Conservation (phyloP, 2,329 filamentous ascomycete genomes). For the Verticillium zaregamsianum region DNA sequence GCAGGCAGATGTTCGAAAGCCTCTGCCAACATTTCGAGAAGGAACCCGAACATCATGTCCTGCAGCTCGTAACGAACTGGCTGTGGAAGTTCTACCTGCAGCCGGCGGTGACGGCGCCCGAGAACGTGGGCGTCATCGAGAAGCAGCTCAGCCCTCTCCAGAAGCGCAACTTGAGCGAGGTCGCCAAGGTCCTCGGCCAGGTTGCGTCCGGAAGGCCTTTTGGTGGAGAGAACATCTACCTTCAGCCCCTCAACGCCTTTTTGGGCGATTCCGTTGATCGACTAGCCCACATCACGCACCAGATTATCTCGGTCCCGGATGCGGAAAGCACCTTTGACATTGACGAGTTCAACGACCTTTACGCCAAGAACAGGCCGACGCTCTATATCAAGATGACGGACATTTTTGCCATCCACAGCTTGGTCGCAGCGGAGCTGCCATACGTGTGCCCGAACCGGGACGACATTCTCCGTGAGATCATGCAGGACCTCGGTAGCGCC, state of each 20-base stretch:
- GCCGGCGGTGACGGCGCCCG: slow-evolving; percentile 81
- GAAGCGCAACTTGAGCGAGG: slow-evolving; percentile 86
- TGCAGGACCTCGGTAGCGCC: slow-evolving; percentile 90
- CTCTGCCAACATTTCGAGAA: slow-evolving; percentile 73
- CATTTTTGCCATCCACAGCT: slow-evolving; percentile 91
- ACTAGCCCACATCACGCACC: slow-evolving; percentile 68
- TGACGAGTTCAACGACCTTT: slow-evolving; percentile 97
- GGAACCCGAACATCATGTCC: slow-evolving; percentile 71
- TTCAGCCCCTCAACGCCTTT: slow-evolving; percentile 92
- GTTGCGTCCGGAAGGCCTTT: slow-evolving; percentile 86
- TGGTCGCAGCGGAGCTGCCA: slow-evolving; percentile 75
- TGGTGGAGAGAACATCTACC: slow-evolving; percentile 89
- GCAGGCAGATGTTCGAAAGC: slow-evolving; percentile 78
- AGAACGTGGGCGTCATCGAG: slow-evolving; percentile 90
- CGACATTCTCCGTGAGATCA: slow-evolving; percentile 83
- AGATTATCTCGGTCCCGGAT: slow-evolving; percentile 77
- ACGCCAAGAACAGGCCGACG: slow-evolving; percentile 92
- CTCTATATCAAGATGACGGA: slow-evolving; percentile 99
- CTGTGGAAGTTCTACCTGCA: slow-evolving; percentile 93
- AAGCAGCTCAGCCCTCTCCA: slow-evolving; percentile 84
- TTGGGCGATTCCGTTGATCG: slow-evolving; percentile 80
- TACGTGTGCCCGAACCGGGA: slow-evolving; percentile 76
- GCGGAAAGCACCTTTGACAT: slow-evolving; percentile 94
- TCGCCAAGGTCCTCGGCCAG: slow-evolving; percentile 87
- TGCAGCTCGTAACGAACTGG: slow-evolving; percentile 86